Conservation (phyloP, 164 flowering plant genomes). For the Umbellularia californica region DNA sequence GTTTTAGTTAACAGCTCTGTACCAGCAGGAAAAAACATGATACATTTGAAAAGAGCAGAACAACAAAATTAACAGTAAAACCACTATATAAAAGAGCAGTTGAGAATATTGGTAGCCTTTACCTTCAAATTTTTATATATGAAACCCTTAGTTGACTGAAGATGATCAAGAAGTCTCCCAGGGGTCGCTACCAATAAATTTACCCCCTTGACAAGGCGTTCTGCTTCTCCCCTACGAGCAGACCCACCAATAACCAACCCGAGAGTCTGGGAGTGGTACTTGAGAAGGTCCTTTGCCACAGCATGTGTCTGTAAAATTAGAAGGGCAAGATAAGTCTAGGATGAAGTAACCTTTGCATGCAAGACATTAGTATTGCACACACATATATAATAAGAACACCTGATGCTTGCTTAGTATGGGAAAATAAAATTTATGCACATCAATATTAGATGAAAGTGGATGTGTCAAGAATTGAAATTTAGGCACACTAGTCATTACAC, state of each 20-base stretch:
- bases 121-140: conserved; percentile 82
- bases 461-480: no score
- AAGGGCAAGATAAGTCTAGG: not conserved
- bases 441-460: no score
- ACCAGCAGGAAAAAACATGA: not conserved
- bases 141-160: conserved; percentile 84
- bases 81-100: not conserved
- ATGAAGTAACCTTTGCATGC: not conserved
- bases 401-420: no score
- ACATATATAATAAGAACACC: no score
- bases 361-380: not conserved
- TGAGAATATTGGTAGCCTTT: not conserved
- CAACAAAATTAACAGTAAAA: not conserved
- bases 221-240: conserved; percentile 77
- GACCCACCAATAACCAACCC: conserved; percentile 92
- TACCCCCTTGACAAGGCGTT: conserved; percentile 79
- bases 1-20: not conserved
- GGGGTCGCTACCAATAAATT: conserved; percentile 91
- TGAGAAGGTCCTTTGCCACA: conserved; percentile 87
- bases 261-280: conserved; percentile 80
- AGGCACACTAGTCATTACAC: no score
- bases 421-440: no score
- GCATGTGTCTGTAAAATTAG: conserved; percentile 67
- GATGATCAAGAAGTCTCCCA: conserved; percentile 96
- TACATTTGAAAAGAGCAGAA: conserved; percentile 1